Conservation (phyloP, 306 rosid species). For the Adenanthera pavonina region DNA sequence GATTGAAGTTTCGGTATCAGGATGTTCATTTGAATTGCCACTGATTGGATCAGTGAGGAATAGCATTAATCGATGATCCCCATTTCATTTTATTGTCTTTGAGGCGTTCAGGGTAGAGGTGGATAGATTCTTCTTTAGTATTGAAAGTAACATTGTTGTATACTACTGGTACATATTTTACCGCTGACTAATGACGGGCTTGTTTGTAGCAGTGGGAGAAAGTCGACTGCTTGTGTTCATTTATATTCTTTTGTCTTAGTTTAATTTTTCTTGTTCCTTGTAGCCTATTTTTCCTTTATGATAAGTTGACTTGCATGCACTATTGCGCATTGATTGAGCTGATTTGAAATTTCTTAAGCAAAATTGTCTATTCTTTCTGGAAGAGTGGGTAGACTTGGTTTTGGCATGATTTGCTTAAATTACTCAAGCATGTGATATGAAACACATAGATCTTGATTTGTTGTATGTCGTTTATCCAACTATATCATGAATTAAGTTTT, state of each 20-base stretch:
- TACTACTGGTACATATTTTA: constrained; percentile 40
- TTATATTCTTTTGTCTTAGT: constrained; percentile 33
- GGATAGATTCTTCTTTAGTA: constrained; percentile 34
- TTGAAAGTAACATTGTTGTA: constrained; percentile 40
- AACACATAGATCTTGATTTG: no score
- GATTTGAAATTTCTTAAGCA: neutral
- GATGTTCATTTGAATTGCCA: constrained; percentile 27
- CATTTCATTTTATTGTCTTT: constrained; percentile 22
- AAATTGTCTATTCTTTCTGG: neutral
- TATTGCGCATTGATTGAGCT: neutral
- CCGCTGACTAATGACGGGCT: constrained; percentile 42
- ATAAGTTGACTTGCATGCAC: neutral
- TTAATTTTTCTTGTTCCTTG: neutral
- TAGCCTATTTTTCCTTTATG: constrained; percentile 36
- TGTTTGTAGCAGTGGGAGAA: constrained; percentile 41
- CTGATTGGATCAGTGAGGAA: constrained; percentile 35
- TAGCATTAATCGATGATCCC: constrained; percentile 23
- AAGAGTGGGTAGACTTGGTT: neutral
- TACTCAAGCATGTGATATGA: neutral
- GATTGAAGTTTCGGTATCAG: constrained; percentile 23
- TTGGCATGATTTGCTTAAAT: no score
- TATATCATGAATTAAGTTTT: no score
- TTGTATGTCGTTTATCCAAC: neutral
- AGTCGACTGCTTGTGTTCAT: constrained; percentile 37
- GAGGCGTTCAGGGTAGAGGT: constrained; percentile 33